Evolutionary conservation across 768 basidiomycete genomes (phyloP).

Genomic region (Russula griseocarnosa): DNA sequence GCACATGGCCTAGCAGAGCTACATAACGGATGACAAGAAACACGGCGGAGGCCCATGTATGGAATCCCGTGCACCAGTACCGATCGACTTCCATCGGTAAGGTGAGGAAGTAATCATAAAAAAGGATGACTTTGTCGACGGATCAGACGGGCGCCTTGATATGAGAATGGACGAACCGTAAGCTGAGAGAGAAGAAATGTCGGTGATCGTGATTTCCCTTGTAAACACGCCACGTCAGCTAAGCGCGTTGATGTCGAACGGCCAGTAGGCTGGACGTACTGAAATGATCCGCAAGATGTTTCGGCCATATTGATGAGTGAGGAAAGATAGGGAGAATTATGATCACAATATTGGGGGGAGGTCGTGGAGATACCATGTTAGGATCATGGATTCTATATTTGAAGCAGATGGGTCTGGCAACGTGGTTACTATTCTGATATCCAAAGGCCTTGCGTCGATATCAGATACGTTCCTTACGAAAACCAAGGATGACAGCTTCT

Average conservation of each 20-base stretch:
- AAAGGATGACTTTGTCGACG: conserved; percentile 31
- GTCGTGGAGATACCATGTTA: too few relatives aligned
- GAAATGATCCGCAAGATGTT: neutral
- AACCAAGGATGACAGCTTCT: neutral
- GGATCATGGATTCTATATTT: neutral
- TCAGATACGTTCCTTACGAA: neutral
- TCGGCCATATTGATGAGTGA: neutral
- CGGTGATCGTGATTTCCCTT: neutral
- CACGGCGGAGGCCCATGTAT: conserved; percentile 24
- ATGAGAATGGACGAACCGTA: conserved; percentile 2
- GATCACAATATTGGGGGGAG: neutral
- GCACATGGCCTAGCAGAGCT: conserved; percentile 29
- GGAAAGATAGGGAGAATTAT: neutral
- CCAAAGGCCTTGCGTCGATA: neutral
- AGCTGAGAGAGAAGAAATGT: neutral
- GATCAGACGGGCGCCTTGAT: neutral
- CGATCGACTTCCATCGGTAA: conserved; percentile 41
- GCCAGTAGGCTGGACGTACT: neutral
- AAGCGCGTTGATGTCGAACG: too few relatives aligned
- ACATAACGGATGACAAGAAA: conserved; percentile 31
- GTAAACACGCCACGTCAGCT: neutral
- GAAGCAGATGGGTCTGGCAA: neutral
- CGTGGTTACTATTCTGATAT: neutral
- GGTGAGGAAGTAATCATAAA: conserved; percentile 48
- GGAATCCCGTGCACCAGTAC: conserved; percentile 38